Percentiles rank a stretch among this genome's conserved stretches.
Conservation (phyloP, 768 basidiomycete species). For the Cyathus striatus region DNA sequence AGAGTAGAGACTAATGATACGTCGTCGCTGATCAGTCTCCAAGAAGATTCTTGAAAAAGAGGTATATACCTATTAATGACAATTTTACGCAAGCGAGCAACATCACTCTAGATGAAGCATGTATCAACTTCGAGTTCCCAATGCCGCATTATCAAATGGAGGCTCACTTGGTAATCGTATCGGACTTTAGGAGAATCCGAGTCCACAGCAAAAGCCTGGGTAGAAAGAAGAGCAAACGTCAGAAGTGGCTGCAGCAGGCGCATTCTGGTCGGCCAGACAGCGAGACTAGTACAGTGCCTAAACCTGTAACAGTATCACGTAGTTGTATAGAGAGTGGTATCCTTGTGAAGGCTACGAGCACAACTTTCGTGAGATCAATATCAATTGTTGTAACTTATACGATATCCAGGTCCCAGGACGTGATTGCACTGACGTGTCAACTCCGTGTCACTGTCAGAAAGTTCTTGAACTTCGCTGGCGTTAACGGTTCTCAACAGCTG, state of each 20-base stretch:
- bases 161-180: constrained; percentile 64
- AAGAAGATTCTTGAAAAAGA: constrained; percentile 2
- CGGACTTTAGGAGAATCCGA: constrained; percentile 41
- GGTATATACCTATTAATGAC: constrained; percentile 74
- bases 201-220: constrained; percentile 42
- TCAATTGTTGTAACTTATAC: too few relatives aligned
- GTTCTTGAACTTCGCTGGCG: too few relatives aligned
- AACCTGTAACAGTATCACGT: too few relatives aligned
- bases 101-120: constrained; percentile 82
- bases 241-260: constrained; percentile 51
- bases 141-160: neutral
- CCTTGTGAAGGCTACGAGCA: too few relatives aligned
- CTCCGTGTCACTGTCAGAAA: too few relatives aligned
- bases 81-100: constrained; percentile 86
- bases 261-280: constrained; percentile 42
- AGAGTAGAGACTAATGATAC: constrained; percentile 70
- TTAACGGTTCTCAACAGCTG: too few relatives aligned
- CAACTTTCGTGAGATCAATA: too few relatives aligned
- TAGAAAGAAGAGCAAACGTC: constrained; percentile 37
- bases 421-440: constrained; percentile 53
- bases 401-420: too few relatives aligned
- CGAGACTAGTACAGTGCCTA: too few relatives aligned
- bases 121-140: too few relatives aligned
- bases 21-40: too few relatives aligned
- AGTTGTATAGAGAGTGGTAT: too few relatives aligned